A percentile compares a stretch with the other conserved stretches of the same genome.
Evolutionary conservation across 352 stramenopile genomes (phyloP).

Genomic region (Hyaloperonospora arabidopsidis): DNA sequence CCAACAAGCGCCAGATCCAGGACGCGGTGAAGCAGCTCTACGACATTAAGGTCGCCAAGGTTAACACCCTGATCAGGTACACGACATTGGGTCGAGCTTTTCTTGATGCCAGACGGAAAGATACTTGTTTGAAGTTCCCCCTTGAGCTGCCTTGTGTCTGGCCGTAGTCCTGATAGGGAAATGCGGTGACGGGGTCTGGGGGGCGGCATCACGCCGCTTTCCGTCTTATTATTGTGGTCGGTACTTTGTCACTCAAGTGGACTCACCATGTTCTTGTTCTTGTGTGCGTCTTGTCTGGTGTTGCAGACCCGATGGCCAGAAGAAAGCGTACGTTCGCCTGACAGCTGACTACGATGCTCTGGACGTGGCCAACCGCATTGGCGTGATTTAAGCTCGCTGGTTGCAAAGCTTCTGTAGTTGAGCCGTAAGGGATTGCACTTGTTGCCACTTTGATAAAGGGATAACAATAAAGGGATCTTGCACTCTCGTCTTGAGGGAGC

Average conservation of each 20-base stretch:
- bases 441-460: conserved; percentile 51
- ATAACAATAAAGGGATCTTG: conserved; percentile 26
- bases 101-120: conserved; percentile 13
- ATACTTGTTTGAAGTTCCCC: conserved; percentile 10
- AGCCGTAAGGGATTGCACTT: conserved; percentile 32
- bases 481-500: conserved; percentile 25
- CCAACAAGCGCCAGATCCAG: conserved; percentile 99
- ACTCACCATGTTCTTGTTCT: background rate
- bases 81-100: conserved; percentile 72
- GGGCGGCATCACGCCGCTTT: conserved; percentile 17
- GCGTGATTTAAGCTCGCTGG: conserved; percentile 95
- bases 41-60: conserved; percentile 98
- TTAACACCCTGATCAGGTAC: conserved; percentile 99
- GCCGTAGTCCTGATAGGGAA: conserved; percentile 46
- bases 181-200: conserved; percentile 19
- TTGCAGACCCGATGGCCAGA: conserved; percentile 94
- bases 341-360: conserved; percentile 99
- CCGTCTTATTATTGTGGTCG: conserved; percentile 1
- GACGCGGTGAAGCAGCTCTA: conserved; percentile 98
- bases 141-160: conserved; percentile 11
- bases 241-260: too few relatives aligned
- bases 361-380: conserved; percentile 99
- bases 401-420: too few relatives aligned
- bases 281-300: conserved; percentile 18
- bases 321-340: conserved; percentile 99